A percentile compares a stretch with the other conserved stretches of the same genome.
Evolutionary conservation across 805 yeast genomes (phyloP).

Genomic region (Cyberlindnera petersonii): DNA sequence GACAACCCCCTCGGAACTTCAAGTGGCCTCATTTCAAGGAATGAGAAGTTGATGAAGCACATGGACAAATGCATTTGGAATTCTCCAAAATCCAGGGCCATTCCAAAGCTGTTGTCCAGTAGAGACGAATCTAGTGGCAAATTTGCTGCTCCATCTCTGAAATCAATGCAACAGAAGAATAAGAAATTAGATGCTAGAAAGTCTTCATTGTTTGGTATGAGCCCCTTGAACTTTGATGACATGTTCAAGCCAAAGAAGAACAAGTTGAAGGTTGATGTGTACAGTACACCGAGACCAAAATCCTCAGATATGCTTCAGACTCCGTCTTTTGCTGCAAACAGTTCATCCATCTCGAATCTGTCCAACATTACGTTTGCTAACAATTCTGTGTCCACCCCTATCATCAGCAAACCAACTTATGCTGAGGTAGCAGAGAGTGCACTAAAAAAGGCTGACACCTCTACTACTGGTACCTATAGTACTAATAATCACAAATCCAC

Average conservation of each 20-base stretch:
- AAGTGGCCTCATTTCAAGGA: not conserved
- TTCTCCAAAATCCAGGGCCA: conserved; percentile 18
- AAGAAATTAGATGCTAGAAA: not conserved
- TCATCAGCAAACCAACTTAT: conserved; percentile 14
- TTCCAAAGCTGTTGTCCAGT: conserved; percentile 24
- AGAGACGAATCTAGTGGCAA: not conserved
- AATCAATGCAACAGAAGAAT: not conserved
- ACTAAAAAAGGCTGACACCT: too few relatives aligned
- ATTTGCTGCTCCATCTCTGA: conserved; percentile 4
- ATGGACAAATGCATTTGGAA: conserved; percentile 11
- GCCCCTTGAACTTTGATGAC: conserved; percentile 10
- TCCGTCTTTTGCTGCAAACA: conserved; percentile 24
- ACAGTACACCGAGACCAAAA: conserved; percentile 29
- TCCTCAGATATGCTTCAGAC: conserved; percentile 29
- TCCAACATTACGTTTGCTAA: conserved; percentile 28
- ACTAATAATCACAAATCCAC: too few relatives aligned
- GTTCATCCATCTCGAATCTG: conserved; percentile 24
- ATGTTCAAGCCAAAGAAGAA: conserved; percentile 11
- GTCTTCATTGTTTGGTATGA: not conserved
- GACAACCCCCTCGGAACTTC: conserved; percentile 1
- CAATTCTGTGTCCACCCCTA: conserved; percentile 13
- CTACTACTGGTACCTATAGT: too few relatives aligned
- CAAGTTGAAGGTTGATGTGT: conserved; percentile 22
- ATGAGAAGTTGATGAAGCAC: conserved; percentile 6
- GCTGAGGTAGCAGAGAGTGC: conserved; percentile 4